Base-by-base conservation (phyloP, 2,329 filamentous ascomycete genomes). In the Podosphaera aphanis region DNA sequence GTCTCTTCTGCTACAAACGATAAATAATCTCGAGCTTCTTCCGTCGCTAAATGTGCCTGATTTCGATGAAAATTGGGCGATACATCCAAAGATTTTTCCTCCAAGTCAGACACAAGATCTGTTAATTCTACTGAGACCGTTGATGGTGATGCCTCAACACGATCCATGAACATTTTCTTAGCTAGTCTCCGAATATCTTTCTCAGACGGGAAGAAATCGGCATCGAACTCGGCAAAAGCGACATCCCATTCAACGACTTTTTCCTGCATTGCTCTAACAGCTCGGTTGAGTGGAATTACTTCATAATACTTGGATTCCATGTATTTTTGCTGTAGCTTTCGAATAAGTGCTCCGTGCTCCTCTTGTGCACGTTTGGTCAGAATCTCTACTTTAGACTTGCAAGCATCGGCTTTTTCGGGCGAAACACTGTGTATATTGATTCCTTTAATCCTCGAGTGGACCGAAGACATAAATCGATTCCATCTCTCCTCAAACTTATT, bases 301-400 rank as follows among this genome's bases (percentile, higher is more conserved):
- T 98, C 90, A 65, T 93, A 98, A 59, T 95, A 95, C 57, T 84
- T 86, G 2, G 86, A 93, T 51, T 78, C 78, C 64, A 90, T 85
- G 58, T 98, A 98, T 50, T 83, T 83, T 29, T 86, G 77, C 59
- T 94, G 85, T 8, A 98, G 67, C 50, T 83, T 82, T 45, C 73
- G 73, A 44, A 85, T 68, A 45, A 95, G 66, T 46, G 71, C 68
- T 3, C 71, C 65, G 54, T 93, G 80, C 50, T 98, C 88, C 33
- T 93, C 84, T 49, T 85, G 80, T 0, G 83, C 83, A 52, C 79
- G 83, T 56, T 79, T 82, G 31, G 70, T 74, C 43, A 98, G 65
- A 40, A 68, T 67, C 42, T 93, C 86, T 27, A 95, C 77, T 59
- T 93, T 83, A 8, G 73, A 69, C 53, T 76, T 80, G 63, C 86